Percentiles rank a stretch among this genome's conserved stretches.
Conservation (phyloP, 2,329 filamentous ascomycete genomes). For the Coleophoma crateriformis region DNA sequence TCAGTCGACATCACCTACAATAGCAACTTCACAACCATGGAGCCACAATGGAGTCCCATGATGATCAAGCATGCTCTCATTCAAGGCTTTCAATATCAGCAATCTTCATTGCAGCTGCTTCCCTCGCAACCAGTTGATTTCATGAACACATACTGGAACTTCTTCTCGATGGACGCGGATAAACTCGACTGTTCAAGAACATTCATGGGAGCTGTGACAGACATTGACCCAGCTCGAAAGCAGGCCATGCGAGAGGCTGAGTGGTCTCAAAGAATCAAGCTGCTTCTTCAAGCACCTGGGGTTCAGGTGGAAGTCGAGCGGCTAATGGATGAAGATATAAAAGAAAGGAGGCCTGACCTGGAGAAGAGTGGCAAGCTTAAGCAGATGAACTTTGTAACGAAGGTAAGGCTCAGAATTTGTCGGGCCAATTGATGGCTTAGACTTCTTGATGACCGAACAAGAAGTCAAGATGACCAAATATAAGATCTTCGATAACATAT, state of each 20-base stretch:
- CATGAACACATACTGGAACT: background rate
- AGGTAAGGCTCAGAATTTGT: background rate
- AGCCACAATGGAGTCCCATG: too few relatives aligned
- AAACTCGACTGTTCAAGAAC: background rate
- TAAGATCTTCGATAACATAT: too few relatives aligned
- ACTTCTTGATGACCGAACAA: background rate
- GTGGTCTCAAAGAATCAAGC: background rate
- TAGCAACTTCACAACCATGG: too few relatives aligned
- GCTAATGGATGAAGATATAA: slow-evolving; percentile 3
- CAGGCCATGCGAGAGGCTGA: background rate
- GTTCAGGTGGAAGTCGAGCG: background rate
- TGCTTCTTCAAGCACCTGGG: background rate
- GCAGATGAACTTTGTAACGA: background rate
- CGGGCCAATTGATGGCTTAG: background rate
- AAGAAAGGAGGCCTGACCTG: background rate
- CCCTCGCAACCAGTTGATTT: background rate
- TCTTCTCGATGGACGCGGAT: background rate
- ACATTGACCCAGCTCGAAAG: background rate
- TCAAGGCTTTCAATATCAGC: too few relatives aligned
- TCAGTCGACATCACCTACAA: too few relatives aligned
- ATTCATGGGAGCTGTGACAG: background rate
- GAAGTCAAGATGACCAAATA: too few relatives aligned
- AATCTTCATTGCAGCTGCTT: background rate
- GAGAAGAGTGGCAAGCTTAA: background rate
- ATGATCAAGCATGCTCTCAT: too few relatives aligned